Evolutionary conservation across 2,329 filamentous ascomycete genomes (phyloP).

Genomic region (Pseudogymnoascus sp.): DNA sequence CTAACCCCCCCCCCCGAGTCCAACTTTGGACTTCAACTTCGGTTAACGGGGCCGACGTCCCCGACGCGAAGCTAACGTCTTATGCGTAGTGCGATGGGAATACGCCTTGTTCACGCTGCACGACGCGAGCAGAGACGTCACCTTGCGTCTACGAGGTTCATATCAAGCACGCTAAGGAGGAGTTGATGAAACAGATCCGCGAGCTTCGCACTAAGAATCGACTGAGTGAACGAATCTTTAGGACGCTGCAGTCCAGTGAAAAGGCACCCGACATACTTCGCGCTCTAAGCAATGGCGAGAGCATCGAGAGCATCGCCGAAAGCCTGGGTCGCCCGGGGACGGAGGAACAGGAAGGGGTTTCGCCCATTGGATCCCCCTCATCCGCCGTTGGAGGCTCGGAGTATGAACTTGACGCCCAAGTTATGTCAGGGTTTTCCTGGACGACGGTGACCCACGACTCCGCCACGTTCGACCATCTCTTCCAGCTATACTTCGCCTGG

Average conservation of each 20-base stretch:
- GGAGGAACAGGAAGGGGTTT: conserved; percentile 21
- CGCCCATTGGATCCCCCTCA: conserved; percentile 22
- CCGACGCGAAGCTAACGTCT: background rate
- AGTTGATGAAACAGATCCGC: conserved; percentile 30
- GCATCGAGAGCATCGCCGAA: conserved; percentile 27
- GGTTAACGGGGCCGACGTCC: background rate
- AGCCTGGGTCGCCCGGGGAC: conserved; percentile 25
- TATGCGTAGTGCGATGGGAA: conserved; percentile 31
- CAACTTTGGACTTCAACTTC: background rate
- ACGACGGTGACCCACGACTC: conserved; percentile 26
- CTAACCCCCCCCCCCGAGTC: too few relatives aligned
- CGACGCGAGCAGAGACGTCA: conserved; percentile 22
- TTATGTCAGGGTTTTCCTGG: conserved; percentile 24
- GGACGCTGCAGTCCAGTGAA: conserved; percentile 26
- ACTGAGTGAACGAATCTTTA: conserved; percentile 28
- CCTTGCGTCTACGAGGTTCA: conserved; percentile 31
- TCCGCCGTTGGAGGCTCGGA: conserved; percentile 25
- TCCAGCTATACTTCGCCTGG: conserved; percentile 33
- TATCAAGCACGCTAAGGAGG: conserved; percentile 32
- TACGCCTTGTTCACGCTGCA: conserved; percentile 30
- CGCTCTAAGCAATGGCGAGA: conserved; percentile 27
- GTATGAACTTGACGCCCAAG: background rate
- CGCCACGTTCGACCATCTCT: conserved; percentile 27
- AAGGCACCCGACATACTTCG: conserved; percentile 28
- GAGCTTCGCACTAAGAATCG: conserved; percentile 27